Evolutionary conservation across 208 protist species (phyloP).

Genomic region (Acanthamoeba lenticulata): DNA sequence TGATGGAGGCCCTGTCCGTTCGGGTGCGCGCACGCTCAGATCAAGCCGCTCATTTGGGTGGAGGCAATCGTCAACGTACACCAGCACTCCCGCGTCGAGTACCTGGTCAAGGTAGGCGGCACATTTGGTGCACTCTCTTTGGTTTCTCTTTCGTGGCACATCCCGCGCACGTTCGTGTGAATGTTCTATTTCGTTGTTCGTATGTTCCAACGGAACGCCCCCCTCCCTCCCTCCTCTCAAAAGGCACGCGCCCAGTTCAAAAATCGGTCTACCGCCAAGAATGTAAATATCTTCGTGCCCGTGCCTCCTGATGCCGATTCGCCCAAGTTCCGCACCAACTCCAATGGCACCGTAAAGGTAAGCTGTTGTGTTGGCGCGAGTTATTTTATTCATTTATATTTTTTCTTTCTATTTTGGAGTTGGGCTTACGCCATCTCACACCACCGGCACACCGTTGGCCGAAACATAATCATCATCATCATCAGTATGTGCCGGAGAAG

Average conservation of each 20-base stretch:
- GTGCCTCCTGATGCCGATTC: conserved; percentile 97
- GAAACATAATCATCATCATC: conserved; percentile 83
- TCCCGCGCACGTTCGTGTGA: too few relatives aligned
- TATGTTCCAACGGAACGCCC: too few relatives aligned
- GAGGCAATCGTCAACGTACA: conserved; percentile 90
- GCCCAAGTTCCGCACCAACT: conserved; percentile 91
- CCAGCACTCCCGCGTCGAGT: conserved; percentile 94
- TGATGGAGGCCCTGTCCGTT: neutral
- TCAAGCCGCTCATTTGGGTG: conserved; percentile 92
- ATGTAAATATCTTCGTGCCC: conserved; percentile 97
- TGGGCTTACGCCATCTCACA: too few relatives aligned
- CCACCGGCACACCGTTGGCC: neutral
- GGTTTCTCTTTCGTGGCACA: neutral
- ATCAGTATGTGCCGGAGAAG: conserved; percentile 97
- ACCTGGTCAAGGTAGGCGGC: conserved; percentile 89
- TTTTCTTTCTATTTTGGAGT: neutral
- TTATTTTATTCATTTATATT: neutral
- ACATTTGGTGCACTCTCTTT: neutral
- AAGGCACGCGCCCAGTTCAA: conserved; percentile 93
- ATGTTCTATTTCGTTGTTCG: too few relatives aligned
- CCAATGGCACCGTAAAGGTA: neutral
- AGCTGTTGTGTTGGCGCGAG: too few relatives aligned
- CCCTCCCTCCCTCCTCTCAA: too few relatives aligned
- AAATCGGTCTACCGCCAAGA: conserved; percentile 93
- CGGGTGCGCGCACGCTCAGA: conserved; percentile 40